These are phyloP conservation scores for Houttuynia cordata DNA, from an alignment of 164 flowering plant genomes.

Conservation along the genomic window DNA sequence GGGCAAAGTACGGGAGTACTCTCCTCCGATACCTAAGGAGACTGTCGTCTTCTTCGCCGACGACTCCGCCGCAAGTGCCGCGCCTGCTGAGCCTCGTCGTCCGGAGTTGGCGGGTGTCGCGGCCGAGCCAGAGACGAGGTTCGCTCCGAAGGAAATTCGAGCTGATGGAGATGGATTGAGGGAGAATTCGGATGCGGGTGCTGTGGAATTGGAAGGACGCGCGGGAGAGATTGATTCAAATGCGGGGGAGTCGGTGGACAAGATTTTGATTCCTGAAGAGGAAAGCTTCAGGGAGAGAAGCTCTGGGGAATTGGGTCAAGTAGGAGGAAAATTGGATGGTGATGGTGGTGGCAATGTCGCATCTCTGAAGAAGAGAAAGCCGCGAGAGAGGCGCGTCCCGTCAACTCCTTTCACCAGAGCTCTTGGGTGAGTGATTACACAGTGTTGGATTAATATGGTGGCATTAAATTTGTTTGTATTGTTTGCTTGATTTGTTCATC, in stretches of 20 bases:
- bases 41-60: constrained; percentile 31
- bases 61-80: background rate
- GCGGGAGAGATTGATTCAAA: too few species aligned
- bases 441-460: too few species aligned
- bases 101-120: background rate
- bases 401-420: constrained; percentile 83
- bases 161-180: background rate
- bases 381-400: constrained; percentile 90
- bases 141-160: background rate
- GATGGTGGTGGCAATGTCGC: background rate
- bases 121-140: background rate
- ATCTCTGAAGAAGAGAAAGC: constrained; percentile 39
- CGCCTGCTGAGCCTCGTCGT: background rate
- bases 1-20: constrained; percentile 41
- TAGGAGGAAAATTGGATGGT: background rate
- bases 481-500: background rate
- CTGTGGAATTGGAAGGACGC: constrained; percentile 5
- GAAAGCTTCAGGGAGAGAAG: background rate
- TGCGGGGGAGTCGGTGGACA: background rate
- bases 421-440: constrained; percentile 51
- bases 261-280: background rate
- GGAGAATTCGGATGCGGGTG: background rate
- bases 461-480: background rate
- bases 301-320: constrained; percentile 4
- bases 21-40: constrained; percentile 17